A percentile compares a stretch with the other conserved stretches of the same genome.
phyloP scores from a whole-genome alignment of 768 basidiomycete genomes.

The Russula brevipes region DNA sequence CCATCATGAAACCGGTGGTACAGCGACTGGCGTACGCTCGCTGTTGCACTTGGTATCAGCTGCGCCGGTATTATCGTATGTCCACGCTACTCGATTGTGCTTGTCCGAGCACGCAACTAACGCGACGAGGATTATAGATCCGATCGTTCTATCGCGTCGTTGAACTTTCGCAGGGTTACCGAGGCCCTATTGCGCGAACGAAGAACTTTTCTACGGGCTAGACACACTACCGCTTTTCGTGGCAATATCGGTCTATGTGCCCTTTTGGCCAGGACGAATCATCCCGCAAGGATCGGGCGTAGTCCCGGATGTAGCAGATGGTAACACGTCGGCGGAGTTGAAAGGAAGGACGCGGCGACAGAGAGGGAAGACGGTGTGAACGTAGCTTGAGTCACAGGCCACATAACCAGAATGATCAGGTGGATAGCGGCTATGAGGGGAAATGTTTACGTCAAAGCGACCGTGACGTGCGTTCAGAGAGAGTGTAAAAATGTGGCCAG shows the following conservation, averaged over 20 bases:
- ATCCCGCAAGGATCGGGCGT: conserved; percentile 29
- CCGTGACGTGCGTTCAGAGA: conserved; percentile 1
- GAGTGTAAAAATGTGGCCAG: conserved; percentile 17
- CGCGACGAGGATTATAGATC: conserved; percentile 37
- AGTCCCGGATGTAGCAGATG: too few relatives aligned
- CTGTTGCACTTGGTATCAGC: conserved; percentile 46
- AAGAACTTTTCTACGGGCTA: conserved; percentile 60
- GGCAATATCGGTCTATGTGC: conserved; percentile 50
- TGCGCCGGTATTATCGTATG: conserved; percentile 60
- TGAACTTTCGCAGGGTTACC: conserved; percentile 61
- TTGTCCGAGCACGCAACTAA: background rate
- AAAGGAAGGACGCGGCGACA: background rate
- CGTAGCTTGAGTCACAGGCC: background rate
- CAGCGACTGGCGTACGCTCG: conserved; percentile 56
- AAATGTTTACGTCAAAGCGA: background rate
- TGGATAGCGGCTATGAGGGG: background rate
- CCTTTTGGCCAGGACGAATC: conserved; percentile 63
- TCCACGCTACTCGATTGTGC: conserved; percentile 8
- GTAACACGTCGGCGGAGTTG: background rate
- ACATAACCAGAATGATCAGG: background rate
- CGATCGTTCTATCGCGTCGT: conserved; percentile 55
- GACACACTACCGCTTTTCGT: conserved; percentile 64
- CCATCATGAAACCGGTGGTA: conserved; percentile 43
- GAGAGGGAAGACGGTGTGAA: background rate
- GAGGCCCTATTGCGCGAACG: conserved; percentile 51